Base-by-base conservation (phyloP, 768 basidiomycete species). In the Mycena alexandri region DNA sequence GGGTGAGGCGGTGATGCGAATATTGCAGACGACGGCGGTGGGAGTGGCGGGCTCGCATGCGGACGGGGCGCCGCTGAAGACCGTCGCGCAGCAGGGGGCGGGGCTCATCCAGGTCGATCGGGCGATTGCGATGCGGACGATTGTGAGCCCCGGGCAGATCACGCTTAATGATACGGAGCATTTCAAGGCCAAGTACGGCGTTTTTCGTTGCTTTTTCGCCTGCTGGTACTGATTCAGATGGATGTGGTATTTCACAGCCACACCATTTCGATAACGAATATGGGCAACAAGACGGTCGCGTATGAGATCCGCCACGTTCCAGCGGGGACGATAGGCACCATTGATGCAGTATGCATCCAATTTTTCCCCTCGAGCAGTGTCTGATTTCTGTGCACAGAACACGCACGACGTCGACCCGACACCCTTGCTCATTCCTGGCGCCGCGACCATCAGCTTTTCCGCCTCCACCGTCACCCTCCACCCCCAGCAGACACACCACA, bases 81-180 rank as follows among this genome's bases (percentile, higher is more conserved):
- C 78, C 19, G 72, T 78, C 33, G 74, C 78, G 0, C 77, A 79
- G 62, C 79, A 80, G 51, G 81, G 81, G 44, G 78, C 79, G 14
- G 81, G 81, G 13, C 68, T 83, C 17, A 71, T 86, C 24, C 74
- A 86, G 61, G 80, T 82, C 17, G 82, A 81, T 72, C 77, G 78
- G 24, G 84, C 85, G 3, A 75, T 86, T 47, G 74, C 78, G 34
- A 76, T 77, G 22, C 75, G 76, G 8, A 78, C 82, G 1, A 58
- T 80, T 43, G 68, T 87, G 38, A 73, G 77, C 19, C 85, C 85
- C 0, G 76, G 79, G 19, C 79, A 85, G 68, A 73, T 87, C 14
- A 55, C 79, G 25, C 72, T 85, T 29, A 87, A 88, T 69, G 86
- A 87, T 69, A 86, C 86, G 2, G 77, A 79, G 11, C 74, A 83